Evolutionary conservation across 2,329 filamentous ascomycete genomes (phyloP).

Genomic region (Trichoderma atroviride): DNA sequence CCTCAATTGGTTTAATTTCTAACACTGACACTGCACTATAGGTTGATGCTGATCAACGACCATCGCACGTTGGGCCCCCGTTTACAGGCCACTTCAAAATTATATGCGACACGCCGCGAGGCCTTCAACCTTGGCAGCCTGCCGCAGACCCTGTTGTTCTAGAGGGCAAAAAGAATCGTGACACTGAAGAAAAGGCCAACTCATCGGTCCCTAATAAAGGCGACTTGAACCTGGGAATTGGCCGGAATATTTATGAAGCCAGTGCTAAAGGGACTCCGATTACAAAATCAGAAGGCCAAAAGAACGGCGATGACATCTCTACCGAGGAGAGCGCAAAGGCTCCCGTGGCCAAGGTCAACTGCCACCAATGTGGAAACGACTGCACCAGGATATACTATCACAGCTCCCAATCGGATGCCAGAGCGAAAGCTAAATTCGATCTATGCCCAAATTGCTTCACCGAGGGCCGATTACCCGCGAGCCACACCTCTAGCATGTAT

Average conservation of each 20-base stretch:
- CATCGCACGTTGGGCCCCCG: constrained; percentile 91
- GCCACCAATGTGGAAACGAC: constrained; percentile 89
- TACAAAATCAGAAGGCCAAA: constrained; percentile 68
- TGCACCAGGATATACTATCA: constrained; percentile 70
- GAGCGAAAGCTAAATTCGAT: constrained; percentile 75
- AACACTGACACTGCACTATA: constrained; percentile 44
- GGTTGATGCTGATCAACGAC: constrained; percentile 95
- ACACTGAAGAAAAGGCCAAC: constrained; percentile 74
- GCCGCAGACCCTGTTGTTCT: constrained; percentile 71
- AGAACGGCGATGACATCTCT: constrained; percentile 74
- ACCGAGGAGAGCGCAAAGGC: constrained; percentile 66
- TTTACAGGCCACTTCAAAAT: constrained; percentile 98
- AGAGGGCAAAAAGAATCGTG: constrained; percentile 61
- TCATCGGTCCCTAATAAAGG: constrained; percentile 69
- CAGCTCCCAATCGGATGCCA: constrained; percentile 58
- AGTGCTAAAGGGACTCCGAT: constrained; percentile 77
- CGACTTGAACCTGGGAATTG: constrained; percentile 88
- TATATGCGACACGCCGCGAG: constrained; percentile 91
- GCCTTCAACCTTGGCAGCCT: constrained; percentile 93
- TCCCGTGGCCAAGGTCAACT: constrained; percentile 72
- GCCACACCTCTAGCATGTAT: constrained; percentile 79
- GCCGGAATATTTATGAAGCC: constrained; percentile 93
- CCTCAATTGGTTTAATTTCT: background rate
- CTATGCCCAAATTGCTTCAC: constrained; percentile 90
- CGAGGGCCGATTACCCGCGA: constrained; percentile 79